phyloP scores from a whole-genome alignment of 768 basidiomycete species.

The Guyanaporus albipodus region DNA sequence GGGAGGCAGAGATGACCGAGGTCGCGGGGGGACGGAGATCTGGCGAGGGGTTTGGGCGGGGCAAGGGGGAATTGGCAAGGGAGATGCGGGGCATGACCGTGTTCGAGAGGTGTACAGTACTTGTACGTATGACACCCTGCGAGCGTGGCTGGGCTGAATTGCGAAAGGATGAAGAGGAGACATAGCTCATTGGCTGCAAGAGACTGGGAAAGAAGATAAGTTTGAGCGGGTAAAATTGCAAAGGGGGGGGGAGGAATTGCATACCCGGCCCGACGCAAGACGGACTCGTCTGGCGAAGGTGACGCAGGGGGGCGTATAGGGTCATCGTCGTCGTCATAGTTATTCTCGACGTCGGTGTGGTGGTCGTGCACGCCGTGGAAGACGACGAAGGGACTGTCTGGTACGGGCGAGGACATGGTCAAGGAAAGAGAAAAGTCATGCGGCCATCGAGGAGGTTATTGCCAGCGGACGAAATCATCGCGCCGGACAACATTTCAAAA shows the following conservation, averaged over 20 bases:
- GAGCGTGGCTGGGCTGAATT: constrained; percentile 40
- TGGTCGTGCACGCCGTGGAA: background rate
- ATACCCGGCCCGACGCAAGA: constrained; percentile 54
- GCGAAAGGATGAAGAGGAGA: constrained; percentile 27
- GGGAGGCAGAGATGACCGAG: constrained; percentile 3
- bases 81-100: constrained; percentile 32
- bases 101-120: constrained; percentile 62
- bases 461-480: background rate
- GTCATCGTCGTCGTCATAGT: constrained; percentile 10
- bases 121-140: constrained; percentile 60
- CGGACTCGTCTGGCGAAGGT: constrained; percentile 35
- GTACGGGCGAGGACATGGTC: constrained; percentile 7
- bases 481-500: background rate
- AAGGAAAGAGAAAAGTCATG: background rate
- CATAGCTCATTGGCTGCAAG: constrained; percentile 52
- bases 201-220: constrained; percentile 39
- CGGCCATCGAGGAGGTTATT: background rate
- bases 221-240: background rate
- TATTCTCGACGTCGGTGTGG: background rate
- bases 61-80: background rate
- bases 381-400: background rate
- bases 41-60: background rate
- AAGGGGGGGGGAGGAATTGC: constrained; percentile 20
- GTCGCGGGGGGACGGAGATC: background rate
- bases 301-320: constrained; percentile 14